A percentile compares a stretch with the other conserved stretches of the same genome.
These are phyloP conservation scores for Pyrenula aspistea DNA, from an alignment of 495 filamentous ascomycete genomes.

Conservation along the genomic window DNA sequence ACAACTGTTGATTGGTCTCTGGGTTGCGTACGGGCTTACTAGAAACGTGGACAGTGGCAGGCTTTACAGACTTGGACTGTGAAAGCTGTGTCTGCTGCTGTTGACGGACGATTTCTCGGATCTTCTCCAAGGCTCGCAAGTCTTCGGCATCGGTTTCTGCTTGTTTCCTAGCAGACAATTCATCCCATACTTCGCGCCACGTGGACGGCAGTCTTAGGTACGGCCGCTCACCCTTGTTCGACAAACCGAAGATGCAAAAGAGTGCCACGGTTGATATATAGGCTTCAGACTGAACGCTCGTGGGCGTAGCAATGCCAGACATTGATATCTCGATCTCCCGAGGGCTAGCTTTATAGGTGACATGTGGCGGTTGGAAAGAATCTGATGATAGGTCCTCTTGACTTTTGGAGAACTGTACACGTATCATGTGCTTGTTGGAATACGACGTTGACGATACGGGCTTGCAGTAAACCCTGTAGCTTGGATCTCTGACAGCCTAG, in stretches of 20 bases:
- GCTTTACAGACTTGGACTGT: neutral
- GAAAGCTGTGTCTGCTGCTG: neutral
- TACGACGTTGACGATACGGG: constrained; percentile 59
- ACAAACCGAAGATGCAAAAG: constrained; percentile 65
- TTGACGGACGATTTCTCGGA: constrained; percentile 20
- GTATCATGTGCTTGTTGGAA: constrained; percentile 60
- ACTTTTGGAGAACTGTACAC: constrained; percentile 67
- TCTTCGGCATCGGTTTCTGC: constrained; percentile 56
- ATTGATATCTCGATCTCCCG: constrained; percentile 52
- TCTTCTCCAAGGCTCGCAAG: constrained; percentile 40
- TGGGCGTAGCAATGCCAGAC: constrained; percentile 62
- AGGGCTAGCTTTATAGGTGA: constrained; percentile 29
- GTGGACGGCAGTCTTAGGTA: constrained; percentile 62
- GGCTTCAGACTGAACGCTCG: constrained; percentile 68
- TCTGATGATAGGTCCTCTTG: constrained; percentile 43
- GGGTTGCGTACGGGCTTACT: neutral
- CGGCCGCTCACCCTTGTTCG: constrained; percentile 73
- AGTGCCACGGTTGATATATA: constrained; percentile 74
- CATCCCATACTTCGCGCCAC: constrained; percentile 80
- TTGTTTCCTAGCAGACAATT: constrained; percentile 60
- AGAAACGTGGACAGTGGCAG: neutral
- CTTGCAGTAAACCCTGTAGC: constrained; percentile 49
- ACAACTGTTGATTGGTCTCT: neutral
- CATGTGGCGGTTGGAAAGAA: constrained; percentile 15
- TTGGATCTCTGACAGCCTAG: constrained; percentile 42